Conservation (phyloP, 2,329 filamentous ascomycete species). For the Pseudocercospora fijiensis region DNA sequence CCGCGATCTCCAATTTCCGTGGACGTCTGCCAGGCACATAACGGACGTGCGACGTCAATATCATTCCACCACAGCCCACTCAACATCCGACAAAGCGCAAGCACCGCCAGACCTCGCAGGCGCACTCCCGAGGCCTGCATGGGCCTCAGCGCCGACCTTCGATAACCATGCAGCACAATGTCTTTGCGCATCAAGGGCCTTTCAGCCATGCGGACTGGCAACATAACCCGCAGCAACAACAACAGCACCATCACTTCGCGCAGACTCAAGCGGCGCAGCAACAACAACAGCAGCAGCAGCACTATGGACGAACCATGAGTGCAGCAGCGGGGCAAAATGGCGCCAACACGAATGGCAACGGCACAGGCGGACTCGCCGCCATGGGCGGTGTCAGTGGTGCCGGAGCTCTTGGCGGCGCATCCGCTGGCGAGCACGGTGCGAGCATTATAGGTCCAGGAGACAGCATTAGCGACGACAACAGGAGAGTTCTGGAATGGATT, state of each 20-base stretch:
- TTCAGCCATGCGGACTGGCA: conserved; percentile 69
- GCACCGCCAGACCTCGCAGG: conserved; percentile 9
- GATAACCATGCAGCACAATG: conserved; percentile 52
- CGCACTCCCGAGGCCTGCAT: conserved; percentile 23
- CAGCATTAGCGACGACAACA: conserved; percentile 70
- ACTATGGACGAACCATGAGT: conserved; percentile 33
- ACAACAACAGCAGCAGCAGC: conserved; percentile 43
- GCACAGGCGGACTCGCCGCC: conserved; percentile 22
- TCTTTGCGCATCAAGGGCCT: conserved; percentile 60
- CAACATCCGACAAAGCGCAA: not conserved
- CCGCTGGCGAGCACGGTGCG: conserved; percentile 25
- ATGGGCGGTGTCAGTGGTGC: conserved; percentile 18
- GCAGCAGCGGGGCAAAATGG: conserved; percentile 45
- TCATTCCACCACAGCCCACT: not conserved
- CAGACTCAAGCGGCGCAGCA: conserved; percentile 48
- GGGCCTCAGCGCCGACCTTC: conserved; percentile 23
- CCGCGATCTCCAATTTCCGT: not conserved
- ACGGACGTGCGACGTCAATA: not conserved
- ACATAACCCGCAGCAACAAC: conserved; percentile 66
- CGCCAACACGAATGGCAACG: conserved; percentile 37
- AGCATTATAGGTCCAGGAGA: conserved; percentile 35
- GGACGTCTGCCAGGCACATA: not conserved
- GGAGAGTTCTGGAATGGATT: conserved; percentile 88
- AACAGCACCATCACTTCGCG: conserved; percentile 36
- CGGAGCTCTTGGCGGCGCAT: conserved; percentile 16